These are phyloP conservation scores for Gastrolobium bilobum DNA, from an alignment of 306 rosid genomes.

Conservation along the genomic window DNA sequence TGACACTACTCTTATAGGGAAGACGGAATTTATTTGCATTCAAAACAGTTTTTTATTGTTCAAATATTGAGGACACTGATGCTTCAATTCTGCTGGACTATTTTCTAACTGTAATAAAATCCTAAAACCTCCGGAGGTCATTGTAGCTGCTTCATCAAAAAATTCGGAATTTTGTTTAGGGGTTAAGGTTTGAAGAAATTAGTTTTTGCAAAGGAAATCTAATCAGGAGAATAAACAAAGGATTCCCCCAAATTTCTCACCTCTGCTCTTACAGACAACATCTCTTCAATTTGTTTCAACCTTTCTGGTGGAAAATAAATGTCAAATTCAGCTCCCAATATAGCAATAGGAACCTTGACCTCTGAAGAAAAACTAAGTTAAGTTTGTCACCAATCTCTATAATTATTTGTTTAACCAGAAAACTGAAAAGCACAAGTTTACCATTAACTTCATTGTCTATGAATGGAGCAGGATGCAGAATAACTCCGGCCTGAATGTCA, in stretches of 20 bases:
- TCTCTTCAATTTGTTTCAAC: slow-evolving; percentile 56
- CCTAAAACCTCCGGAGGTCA: background rate
- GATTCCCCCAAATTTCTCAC: slow-evolving; percentile 46
- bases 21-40: background rate
- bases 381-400: slow-evolving; percentile 11
- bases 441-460: slow-evolving; percentile 46
- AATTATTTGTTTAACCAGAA: background rate
- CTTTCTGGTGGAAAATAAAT: slow-evolving; percentile 46
- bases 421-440: background rate
- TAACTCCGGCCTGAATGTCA: slow-evolving; percentile 58
- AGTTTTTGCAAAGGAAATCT: background rate
- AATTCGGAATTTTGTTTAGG: background rate
- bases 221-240: slow-evolving; percentile 7
- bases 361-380: slow-evolving; percentile 41
- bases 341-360: slow-evolving; percentile 61
- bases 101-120: background rate
- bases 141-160: background rate
- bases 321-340: slow-evolving; percentile 65
- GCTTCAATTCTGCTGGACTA: background rate
- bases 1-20: background rate
- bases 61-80: background rate
- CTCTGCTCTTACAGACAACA: slow-evolving; percentile 54
- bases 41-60: background rate
- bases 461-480: slow-evolving; percentile 58
- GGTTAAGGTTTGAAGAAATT: background rate